Conservation (phyloP, 306 rosid genomes). For the Canavalia gladiata region DNA sequence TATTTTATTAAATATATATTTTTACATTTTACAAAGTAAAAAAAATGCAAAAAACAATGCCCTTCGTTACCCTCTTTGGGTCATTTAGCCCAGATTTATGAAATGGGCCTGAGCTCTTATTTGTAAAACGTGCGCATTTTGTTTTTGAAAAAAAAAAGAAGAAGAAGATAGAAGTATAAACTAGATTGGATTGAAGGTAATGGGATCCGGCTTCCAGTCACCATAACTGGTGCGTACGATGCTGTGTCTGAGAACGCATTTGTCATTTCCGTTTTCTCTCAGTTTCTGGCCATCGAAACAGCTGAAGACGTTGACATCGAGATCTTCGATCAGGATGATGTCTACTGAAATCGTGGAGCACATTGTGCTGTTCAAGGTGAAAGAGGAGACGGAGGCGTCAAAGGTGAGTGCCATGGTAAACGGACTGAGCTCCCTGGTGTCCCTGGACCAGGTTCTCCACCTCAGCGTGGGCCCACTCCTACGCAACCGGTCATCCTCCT, state of each 20-base stretch:
- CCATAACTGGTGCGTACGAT: conserved; percentile 8
- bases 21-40: too few species aligned
- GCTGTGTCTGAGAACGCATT: conserved; percentile 47
- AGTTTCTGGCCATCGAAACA: conserved; percentile 48
- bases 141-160: background rate
- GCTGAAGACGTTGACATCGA: background rate
- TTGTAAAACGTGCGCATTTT: background rate
- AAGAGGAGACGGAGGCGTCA: conserved; percentile 68
- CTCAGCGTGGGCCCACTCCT: conserved; percentile 74
- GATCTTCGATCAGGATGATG: conserved; percentile 49
- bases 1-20: too few species aligned
- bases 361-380: conserved; percentile 88
- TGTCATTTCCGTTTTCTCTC: conserved; percentile 39
- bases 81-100: background rate
- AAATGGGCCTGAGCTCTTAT: background rate
- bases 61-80: background rate
- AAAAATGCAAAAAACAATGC: too few species aligned
- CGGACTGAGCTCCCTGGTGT: conserved; percentile 61
- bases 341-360: conserved; percentile 67
- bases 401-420: conserved; percentile 67
- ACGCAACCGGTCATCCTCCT: conserved; percentile 68
- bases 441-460: conserved; percentile 72
- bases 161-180: background rate
- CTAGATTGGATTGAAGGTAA: background rate
- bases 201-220: background rate